Percentiles rank a stretch among this genome's conserved stretches.
These are phyloP conservation scores for Limnanthes douglasii DNA, from an alignment of 345 rosid species.

Conservation along the genomic window DNA sequence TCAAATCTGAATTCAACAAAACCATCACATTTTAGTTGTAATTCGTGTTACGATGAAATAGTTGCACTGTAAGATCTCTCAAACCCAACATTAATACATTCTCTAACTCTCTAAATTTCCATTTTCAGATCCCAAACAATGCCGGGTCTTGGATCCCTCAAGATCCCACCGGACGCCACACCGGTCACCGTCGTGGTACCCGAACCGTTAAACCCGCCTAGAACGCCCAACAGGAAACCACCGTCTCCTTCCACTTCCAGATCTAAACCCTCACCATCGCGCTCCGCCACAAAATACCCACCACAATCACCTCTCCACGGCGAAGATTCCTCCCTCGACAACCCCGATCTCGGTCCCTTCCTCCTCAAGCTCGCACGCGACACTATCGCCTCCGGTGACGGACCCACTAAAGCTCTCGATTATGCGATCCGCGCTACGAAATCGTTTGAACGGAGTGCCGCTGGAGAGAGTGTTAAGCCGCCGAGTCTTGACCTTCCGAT, in stretches of 20 bases:
- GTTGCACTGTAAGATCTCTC: too few species aligned
- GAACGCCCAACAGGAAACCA: constrained; percentile 31
- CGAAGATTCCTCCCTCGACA: constrained; percentile 72
- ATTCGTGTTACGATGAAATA: too few species aligned
- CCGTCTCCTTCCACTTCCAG: constrained; percentile 78
- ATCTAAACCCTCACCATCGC: constrained; percentile 68
- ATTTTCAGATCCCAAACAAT: too few species aligned
- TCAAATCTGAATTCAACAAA: too few species aligned
- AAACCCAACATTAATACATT: too few species aligned
- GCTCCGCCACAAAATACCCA: constrained; percentile 43
- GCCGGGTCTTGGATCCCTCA: constrained; percentile 91
- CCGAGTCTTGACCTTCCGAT: constrained; percentile 85
- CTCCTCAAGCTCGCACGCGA: constrained; percentile 92
- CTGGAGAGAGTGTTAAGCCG: constrained; percentile 30
- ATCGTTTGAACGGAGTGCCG: constrained; percentile 79
- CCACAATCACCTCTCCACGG: constrained; percentile 30
- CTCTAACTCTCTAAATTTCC: too few species aligned
- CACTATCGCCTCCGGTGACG: constrained; percentile 89
- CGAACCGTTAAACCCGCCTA: constrained; percentile 23
- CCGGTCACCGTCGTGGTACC: constrained; percentile 49
- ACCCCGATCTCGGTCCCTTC: constrained; percentile 98
- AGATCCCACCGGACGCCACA: constrained; percentile 62
- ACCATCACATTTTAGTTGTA: too few species aligned
- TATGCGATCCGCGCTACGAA: constrained; percentile 81
- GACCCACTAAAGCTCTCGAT: constrained; percentile 78